Base-by-base conservation (phyloP, 352 stramenopile species). In the Globisporangium paddicum region DNA sequence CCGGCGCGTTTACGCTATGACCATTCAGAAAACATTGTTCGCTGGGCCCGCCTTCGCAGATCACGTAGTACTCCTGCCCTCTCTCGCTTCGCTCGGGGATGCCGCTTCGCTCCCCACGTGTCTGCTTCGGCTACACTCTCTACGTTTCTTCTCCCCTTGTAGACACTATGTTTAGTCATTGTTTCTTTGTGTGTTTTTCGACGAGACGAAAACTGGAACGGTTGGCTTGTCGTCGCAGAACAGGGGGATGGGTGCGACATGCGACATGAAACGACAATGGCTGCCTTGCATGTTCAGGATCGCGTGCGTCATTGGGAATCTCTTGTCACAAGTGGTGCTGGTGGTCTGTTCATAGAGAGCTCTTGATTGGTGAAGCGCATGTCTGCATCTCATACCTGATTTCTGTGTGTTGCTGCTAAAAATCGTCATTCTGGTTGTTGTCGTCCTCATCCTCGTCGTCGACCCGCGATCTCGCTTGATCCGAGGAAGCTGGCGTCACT, bases 371-470 rank as follows among this genome's bases (percentile, higher is more conserved):
- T 14, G 14, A 41, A 41, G 19, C 19, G 16, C 37, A 41, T 41
- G 5, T 13, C 11, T 41, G 37, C 37, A 16, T 18, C 18, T 18
- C 13, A n/a, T 41, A 41, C 37, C 13, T 41, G 37, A 32, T 32
- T 7, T 26, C n/a, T 51, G 42, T 18, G 35, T 16, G 19, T 14
- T 34, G 23, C 19, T 26, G 16, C 30, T 64, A 73, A 25, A 63
- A 18, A 23, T 72, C 63, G 11, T 73, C 62, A 10, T 42, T 48
- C 49, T 73, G 69, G 47, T 73, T 73, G 50, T 73, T 69, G 53
- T 65, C 21, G 10, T 62, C 34, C 6, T 52, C 32, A 5, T 49
- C 21, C n/a, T 38, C 35, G 5, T 30, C 44, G 30, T 48, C 34
- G 14, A 28, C 19, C 16, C 34, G 46, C 46, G 10, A n/a, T 18